phyloP scores from a whole-genome alignment of 208 protist species.

The Leishmania major region DNA sequence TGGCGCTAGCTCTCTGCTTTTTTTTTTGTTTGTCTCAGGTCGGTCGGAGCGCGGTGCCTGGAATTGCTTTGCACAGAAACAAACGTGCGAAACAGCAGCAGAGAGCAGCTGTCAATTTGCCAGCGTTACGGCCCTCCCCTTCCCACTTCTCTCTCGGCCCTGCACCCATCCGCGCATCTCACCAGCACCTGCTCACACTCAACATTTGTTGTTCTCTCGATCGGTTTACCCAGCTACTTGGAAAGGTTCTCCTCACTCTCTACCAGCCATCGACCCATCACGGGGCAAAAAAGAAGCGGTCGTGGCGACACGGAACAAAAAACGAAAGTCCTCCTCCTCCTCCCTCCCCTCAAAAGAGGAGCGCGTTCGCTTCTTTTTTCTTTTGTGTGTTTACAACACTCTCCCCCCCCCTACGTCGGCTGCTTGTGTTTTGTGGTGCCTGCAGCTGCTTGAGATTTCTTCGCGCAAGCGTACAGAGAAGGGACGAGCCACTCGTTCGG shows the following conservation, averaged over 20 bases:
- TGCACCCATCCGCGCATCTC: neutral
- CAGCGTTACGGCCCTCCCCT: neutral
- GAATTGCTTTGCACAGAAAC: neutral
- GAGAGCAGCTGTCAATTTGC: neutral
- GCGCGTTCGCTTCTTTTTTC: neutral
- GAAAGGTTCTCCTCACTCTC: too few species aligned
- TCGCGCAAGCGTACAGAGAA: neutral
- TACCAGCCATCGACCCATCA: neutral
- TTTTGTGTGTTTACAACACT: neutral
- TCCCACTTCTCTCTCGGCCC: neutral
- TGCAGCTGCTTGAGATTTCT: neutral
- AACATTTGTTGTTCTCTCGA: neutral
- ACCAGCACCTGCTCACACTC: neutral
- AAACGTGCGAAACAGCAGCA: neutral
- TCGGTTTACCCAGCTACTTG: neutral
- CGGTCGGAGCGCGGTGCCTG: neutral
- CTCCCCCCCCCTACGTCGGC: neutral
- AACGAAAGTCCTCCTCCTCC: neutral
- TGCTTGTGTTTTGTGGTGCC: neutral
- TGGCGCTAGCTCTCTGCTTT: neutral
- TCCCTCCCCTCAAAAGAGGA: neutral
- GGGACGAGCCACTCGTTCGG: neutral
- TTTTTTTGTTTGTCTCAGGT: neutral
- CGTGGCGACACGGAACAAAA: neutral
- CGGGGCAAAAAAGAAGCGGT: neutral